A percentile compares a stretch with the other conserved stretches of the same genome.
Conservation (phyloP, 208 protist species). For the Acanthamoeba triangularis region DNA sequence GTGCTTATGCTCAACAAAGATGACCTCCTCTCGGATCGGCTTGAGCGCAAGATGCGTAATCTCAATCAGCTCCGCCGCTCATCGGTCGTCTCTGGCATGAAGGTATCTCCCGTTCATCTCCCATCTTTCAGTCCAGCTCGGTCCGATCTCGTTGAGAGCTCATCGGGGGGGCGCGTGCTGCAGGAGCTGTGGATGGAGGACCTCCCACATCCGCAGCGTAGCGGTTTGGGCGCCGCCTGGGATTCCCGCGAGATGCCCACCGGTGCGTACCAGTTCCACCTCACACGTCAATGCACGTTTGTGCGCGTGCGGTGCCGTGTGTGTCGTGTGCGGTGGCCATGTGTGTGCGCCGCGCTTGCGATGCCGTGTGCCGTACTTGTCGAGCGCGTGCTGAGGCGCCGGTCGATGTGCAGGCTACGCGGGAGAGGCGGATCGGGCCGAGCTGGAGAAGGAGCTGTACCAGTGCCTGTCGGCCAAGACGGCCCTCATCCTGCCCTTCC, state of each 20-base stretch:
- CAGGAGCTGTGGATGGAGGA: slow-evolving; percentile 63
- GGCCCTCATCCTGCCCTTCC: slow-evolving; percentile 67
- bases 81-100: slow-evolving; percentile 50
- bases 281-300: background rate
- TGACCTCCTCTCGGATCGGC: background rate
- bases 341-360: too few relatives aligned
- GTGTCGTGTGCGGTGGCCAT: background rate
- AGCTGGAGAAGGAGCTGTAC: slow-evolving; percentile 51
- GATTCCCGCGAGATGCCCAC: background rate
- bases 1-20: slow-evolving; percentile 60
- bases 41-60: slow-evolving; percentile 57
- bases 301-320: background rate
- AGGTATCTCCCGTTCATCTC: background rate
- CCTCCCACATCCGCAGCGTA: slow-evolving; percentile 31
- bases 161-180: background rate
- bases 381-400: too few relatives aligned
- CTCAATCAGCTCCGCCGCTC: slow-evolving; percentile 52
- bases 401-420: background rate
- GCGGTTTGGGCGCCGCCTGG: background rate
- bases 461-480: slow-evolving; percentile 48
- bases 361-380: background rate
- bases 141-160: background rate
- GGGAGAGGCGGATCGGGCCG: background rate
- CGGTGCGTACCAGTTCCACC: background rate
- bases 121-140: background rate